Evolutionary conservation across 768 basidiomycete species (phyloP).

Genomic region (Dentipellis sp.): DNA sequence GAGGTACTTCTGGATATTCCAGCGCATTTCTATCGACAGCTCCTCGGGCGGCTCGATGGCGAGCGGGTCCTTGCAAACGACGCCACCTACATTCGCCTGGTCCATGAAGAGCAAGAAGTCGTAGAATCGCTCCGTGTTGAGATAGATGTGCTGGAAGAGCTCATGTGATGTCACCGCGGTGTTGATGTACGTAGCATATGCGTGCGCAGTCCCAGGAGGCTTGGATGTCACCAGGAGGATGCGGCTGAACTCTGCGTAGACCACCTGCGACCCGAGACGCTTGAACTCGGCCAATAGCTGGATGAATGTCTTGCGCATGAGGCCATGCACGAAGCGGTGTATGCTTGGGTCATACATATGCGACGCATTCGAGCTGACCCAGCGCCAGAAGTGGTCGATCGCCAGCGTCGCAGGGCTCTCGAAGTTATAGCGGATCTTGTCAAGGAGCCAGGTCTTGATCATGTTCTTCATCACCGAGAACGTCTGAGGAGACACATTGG

Average conservation of each 20-base stretch:
- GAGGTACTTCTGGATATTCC: slow-evolving; percentile 90
- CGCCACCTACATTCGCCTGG: slow-evolving; percentile 80
- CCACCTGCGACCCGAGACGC: slow-evolving; percentile 84
- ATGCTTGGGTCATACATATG: slow-evolving; percentile 88
- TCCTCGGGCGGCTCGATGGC: slow-evolving; percentile 62
- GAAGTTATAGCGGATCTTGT: slow-evolving; percentile 65
- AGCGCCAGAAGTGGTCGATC: slow-evolving; percentile 95
- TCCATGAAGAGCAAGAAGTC: slow-evolving; percentile 97
- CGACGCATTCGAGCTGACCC: slow-evolving; percentile 82
- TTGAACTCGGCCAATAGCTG: slow-evolving; percentile 96
- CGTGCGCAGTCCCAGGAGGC: slow-evolving; percentile 89
- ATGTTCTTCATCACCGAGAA: slow-evolving; percentile 80
- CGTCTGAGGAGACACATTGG: slow-evolving; percentile 77
- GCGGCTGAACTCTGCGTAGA: slow-evolving; percentile 89
- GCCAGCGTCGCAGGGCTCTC: slow-evolving; percentile 59
- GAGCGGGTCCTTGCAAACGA: slow-evolving; percentile 75
- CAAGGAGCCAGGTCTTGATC: slow-evolving; percentile 86
- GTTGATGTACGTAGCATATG: slow-evolving; percentile 92
- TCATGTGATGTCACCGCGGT: slow-evolving; percentile 92
- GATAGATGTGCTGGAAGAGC: slow-evolving; percentile 86
- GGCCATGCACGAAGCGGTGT: slow-evolving; percentile 86
- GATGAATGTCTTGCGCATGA: slow-evolving; percentile 98
- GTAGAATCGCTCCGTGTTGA: slow-evolving; percentile 83
- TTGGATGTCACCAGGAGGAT: slow-evolving; percentile 91
- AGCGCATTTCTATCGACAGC: slow-evolving; percentile 71